Evolutionary conservation across 1,284 basidiomycete genomes (phyloP), one percentile per base, ranked within the genome.

Genomic region (Ganoderma leucocontextum): DNA sequence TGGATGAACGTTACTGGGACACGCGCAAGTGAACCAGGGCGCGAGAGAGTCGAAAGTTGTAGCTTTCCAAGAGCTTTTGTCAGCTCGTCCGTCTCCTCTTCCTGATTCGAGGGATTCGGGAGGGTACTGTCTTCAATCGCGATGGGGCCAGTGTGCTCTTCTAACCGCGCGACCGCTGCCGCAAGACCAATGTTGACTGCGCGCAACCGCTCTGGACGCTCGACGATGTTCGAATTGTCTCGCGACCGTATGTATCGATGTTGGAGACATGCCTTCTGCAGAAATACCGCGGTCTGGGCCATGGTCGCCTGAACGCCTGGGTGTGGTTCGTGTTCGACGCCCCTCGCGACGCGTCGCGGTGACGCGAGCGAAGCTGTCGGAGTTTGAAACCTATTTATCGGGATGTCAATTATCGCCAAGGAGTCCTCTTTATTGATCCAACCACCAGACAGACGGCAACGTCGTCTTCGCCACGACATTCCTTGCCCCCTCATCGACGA

Each of bases 151-250:
- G 42, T 35, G 53, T 55, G 35, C 63, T 85, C 83, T 74, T 94
- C 91, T 6, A 96, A 81, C 47, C 91, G 86, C 15, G 95, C 87
- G 35, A 93, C 84, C 0, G 92, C 93, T 4, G 92, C 91, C 1
- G 94, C 87, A 6, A 97, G 83, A 1, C 96, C 96, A 9, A 93
- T 75, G 68, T 91, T 89, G 58, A 97, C 88, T 0, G 95, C 95
- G 58, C 91, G 86, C 17, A 98, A 81, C n/a, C 96, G 88, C 78
- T 97, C 93, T 0, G 95, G 96, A n/a, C 94, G 86, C 78, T 98
- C 96, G 25, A 96, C 89, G 67, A 97, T 91, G 64, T 85, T 83
- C 0, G 91, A 93, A 1, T 85, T 84, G 74, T 95, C 90, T 65
- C 86, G 82, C 15, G 90, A 89, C 19, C 95, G 90, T 67, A 95